Conservation (phyloP, 169 alveolate genomes). For the Plasmodium berghei region DNA sequence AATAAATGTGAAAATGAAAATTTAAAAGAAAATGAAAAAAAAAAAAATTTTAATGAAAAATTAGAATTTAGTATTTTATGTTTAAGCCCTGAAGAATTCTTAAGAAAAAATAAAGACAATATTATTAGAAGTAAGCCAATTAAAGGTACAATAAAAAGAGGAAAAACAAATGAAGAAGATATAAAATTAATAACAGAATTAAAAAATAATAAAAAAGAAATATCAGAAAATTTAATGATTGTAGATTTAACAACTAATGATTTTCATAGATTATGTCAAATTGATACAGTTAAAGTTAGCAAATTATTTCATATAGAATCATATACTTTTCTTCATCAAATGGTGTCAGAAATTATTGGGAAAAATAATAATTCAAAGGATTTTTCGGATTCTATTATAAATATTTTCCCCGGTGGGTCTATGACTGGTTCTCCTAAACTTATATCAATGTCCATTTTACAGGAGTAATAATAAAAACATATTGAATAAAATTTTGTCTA, state of each 20-base stretch:
- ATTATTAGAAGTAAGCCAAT: constrained; percentile 79
- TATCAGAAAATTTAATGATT: constrained; percentile 82
- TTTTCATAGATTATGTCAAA: constrained; percentile 75
- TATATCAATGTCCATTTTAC: constrained; percentile 72
- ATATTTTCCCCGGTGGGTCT: constrained; percentile 82
- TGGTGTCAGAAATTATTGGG: constrained; percentile 80
- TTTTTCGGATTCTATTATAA: constrained; percentile 70
- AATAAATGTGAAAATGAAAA: not conserved
- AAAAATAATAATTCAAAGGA: constrained; percentile 13
- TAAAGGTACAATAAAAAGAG: constrained; percentile 80
- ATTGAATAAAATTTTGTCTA: not conserved
- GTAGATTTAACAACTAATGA: constrained; percentile 81
- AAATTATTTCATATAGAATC: constrained; percentile 75
- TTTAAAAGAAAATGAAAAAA: not conserved
- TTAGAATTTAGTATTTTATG: constrained; percentile 42
- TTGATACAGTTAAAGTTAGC: constrained; percentile 74
- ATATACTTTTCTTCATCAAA: constrained; percentile 77
- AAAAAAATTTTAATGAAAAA: not conserved
- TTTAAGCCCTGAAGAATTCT: constrained; percentile 79
- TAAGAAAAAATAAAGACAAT: constrained; percentile 63
- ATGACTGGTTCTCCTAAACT: constrained; percentile 83
- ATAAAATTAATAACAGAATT: constrained; percentile 37
- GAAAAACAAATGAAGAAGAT: constrained; percentile 76
- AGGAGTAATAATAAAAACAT: constrained; percentile 12
- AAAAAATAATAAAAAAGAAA: constrained; percentile 75